A percentile compares a stretch with the other conserved stretches of the same genome.
These are phyloP conservation scores for Fraxinus excelsior DNA, from an alignment of 257 asterid species.

Conservation along the genomic window DNA sequence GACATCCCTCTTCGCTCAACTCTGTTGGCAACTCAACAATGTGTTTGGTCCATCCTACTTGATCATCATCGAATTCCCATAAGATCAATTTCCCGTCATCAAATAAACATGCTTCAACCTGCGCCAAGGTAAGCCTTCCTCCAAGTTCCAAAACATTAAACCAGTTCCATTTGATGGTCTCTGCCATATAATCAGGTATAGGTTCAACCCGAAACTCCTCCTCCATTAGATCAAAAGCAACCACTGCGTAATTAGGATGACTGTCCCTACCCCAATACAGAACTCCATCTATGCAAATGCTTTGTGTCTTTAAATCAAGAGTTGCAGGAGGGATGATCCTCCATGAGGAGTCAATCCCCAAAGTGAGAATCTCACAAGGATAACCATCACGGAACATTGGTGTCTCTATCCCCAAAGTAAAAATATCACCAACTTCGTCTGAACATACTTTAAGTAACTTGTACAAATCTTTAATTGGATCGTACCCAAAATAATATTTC, in stretches of 20 bases:
- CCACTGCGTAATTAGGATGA: neutral
- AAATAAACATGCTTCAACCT: neutral
- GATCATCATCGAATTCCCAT: neutral
- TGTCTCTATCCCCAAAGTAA: neutral
- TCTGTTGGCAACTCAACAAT: neutral
- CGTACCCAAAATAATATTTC: neutral
- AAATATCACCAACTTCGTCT: neutral
- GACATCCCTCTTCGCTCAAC: neutral
- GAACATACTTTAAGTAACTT: neutral
- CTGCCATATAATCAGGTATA: neutral
- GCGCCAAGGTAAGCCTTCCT: neutral
- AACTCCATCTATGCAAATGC: neutral
- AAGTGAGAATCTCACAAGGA: neutral
- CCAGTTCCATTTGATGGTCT: neutral
- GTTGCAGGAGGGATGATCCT: neutral
- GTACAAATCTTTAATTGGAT: neutral
- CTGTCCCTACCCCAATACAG: neutral
- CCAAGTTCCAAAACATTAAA: neutral
- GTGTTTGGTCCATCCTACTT: neutral
- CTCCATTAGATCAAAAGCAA: neutral
- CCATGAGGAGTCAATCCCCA: neutral
- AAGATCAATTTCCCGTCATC: neutral
- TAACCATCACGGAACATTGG: neutral
- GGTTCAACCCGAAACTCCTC: neutral
- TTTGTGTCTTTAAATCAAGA: constrained; percentile 3